Base-by-base conservation (phyloP, 352 stramenopile genomes). In the Phytophthora brassicae region DNA sequence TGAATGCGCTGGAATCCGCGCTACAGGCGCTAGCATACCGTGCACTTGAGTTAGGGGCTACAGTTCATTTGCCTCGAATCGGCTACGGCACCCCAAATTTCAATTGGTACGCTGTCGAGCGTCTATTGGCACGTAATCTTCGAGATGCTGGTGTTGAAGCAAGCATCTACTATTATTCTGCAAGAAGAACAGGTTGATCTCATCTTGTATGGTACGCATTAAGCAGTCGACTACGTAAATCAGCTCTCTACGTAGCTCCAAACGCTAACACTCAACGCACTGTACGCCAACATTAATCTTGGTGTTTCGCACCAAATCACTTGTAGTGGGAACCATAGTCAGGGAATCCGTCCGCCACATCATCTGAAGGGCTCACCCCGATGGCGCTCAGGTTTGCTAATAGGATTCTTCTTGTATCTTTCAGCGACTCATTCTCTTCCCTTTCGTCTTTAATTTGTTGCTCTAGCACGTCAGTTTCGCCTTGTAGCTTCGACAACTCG, bases 81-180 rank as follows among this genome's bases (percentile, higher is more conserved):
- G 84, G 84, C 43, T 89, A 88, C 48, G 84, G 81, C 42, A 90
- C 84, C 16, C 79, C 84, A 2, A 66, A 75, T 39, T 92, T 90
- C 69, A 92, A 92, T 54, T 92, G 84, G 84, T 92, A 92, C 63
- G 79, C 81, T 9, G 84, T 90, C 28, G 84, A 90, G 71, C 84
- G 84, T 39, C 68, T 92, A 35, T 64, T 90, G 53, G 79, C 83
- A 48, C 79, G 83, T 6, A 74, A 84, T 29, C 58, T 92, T 60
- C 70, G 77, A 16, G 81, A 89, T 48, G 53, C 57, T 13, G 77
- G 77, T 7, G 69, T 89, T 22, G 35, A 74, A 26, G 69, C 74
- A 52, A 86, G 60, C 48, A 87, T 92, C 48, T 92, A 90, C 79
- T 90, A 92, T 65, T 90, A 78, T 53, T 75, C 70, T 16, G 51